A percentile compares a stretch with the other conserved stretches of the same genome.
Conservation (phyloP, 106 monocot species). For the Apostasia ramifera region DNA sequence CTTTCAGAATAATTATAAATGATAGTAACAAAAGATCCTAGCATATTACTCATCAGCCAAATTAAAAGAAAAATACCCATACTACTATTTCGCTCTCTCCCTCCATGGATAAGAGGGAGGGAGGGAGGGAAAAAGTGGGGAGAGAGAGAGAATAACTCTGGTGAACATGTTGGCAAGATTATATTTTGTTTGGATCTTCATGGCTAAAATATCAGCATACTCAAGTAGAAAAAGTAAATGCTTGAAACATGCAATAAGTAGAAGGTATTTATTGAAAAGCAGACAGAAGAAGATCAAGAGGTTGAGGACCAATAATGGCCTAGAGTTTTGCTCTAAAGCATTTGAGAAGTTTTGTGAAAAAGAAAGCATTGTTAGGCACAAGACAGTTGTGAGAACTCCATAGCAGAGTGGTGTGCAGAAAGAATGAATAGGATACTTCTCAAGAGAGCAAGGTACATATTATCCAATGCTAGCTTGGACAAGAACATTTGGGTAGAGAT, state of each 20-base stretch:
- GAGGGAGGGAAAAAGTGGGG: no score
- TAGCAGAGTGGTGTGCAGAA: constrained; percentile 23
- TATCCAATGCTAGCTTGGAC: constrained; percentile 6
- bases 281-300: constrained; percentile 19
- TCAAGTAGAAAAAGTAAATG: constrained; percentile 16
- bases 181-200: no score
- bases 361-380: constrained; percentile 9
- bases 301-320: constrained; percentile 17
- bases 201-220: not conserved
- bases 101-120: no score
- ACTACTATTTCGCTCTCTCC: no score
- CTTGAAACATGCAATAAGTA: constrained; percentile 10
- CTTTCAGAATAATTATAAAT: no score
- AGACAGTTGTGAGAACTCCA: constrained; percentile 3
- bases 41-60: no score
- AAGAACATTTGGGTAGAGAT: constrained; percentile 11
- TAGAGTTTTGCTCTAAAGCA: constrained; percentile 14
- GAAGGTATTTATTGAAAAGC: constrained; percentile 14
- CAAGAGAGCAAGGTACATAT: constrained; percentile 7
- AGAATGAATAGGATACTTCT: constrained; percentile 20
- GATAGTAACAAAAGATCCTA: no score
- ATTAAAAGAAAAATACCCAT: no score
- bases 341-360: constrained; percentile 12
- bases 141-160: no score
- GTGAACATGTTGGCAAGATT: no score